Evolutionary conservation across 305 asterid genomes (phyloP), one percentile per base, ranked within the genome.

Genomic region (Fraxinus albicans): DNA sequence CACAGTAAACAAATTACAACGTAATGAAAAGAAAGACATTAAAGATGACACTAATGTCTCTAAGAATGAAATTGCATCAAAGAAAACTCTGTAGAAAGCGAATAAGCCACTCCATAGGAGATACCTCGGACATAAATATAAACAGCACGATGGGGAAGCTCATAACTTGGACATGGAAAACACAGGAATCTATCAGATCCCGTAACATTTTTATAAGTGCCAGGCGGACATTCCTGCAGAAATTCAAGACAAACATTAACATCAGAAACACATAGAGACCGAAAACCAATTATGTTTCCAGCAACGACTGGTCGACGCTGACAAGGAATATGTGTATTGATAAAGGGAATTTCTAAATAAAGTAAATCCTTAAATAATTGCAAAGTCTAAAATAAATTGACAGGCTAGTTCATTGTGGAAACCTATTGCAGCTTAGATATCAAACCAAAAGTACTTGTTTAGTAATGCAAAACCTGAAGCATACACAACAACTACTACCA

Each of bases 141-240:
- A 80, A 89, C 83, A 25, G 97, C 99, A 72, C 99, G 98, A 82
- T 50, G 88, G 73, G 99, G 99, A 87, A 97, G 94, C 87, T 90
- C 97, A 85, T 86, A 86, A 55, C 81, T 79, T 81, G 98, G 98
- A 86, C 99, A 97, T 77, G 94, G 80, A 70, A 85, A 87, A 88
- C 99, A 97, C 72, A 97, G 97, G 85, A 89, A 88, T 76, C 79
- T 87, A 87, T 91, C 94, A 84, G 99, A 95, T 80, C 99, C 99
- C 3, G 97, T 93, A 80, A 90, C 93, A 90, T 97, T 95, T 88
- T 97, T 97, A 74, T 87, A 97, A 74, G 98, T 97, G 78, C 99
- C 99, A 87, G 83, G 79, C 12, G 99, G 99, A 84, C 99, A 97
- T 86, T 93, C 99, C 99, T 97, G 92, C 79, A 85, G 38, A 83